Conservation (phyloP, 345 rosid species). For the Salix koriyanagi region DNA sequence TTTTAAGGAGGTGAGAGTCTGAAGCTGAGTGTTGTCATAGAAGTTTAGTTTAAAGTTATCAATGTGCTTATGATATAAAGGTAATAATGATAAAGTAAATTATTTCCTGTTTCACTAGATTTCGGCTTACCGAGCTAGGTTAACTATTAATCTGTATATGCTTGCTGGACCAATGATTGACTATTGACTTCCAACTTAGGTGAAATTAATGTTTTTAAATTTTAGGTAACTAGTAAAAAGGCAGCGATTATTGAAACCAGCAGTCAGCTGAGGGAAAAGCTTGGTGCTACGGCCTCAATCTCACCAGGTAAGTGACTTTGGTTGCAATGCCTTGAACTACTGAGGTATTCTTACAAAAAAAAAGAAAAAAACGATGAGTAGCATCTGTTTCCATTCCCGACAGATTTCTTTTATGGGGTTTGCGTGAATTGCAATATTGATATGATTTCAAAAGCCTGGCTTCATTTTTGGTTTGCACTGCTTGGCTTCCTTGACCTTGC, state of each 20-base stretch:
- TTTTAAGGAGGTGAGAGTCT: conserved; percentile 73
- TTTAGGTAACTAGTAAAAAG: conserved; percentile 84
- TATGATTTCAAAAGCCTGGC: neutral
- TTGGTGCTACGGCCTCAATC: conserved; percentile 66
- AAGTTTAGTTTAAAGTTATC: neutral
- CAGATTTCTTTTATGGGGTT: neutral
- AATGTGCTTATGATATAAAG: too few species aligned
- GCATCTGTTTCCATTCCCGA: conserved; percentile 1
- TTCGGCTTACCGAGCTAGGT: neutral
- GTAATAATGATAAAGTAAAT: neutral
- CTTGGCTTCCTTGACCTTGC: conserved; percentile 20
- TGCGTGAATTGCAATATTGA: neutral
- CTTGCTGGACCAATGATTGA: neutral
- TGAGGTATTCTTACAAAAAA: neutral
- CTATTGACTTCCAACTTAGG: neutral
- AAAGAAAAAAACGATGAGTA: neutral
- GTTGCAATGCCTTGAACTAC: neutral
- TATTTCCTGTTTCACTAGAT: neutral
- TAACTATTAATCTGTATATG: neutral
- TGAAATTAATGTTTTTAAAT: conserved; percentile 3
- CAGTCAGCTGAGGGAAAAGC: conserved; percentile 62
- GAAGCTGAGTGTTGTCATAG: conserved; percentile 1
- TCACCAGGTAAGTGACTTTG: conserved; percentile 48
- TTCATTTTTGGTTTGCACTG: conserved; percentile 9
- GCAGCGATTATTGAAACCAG: conserved; percentile 62